Conservation (phyloP, 2,329 filamentous ascomycete species). For the Geosmithia flava region DNA sequence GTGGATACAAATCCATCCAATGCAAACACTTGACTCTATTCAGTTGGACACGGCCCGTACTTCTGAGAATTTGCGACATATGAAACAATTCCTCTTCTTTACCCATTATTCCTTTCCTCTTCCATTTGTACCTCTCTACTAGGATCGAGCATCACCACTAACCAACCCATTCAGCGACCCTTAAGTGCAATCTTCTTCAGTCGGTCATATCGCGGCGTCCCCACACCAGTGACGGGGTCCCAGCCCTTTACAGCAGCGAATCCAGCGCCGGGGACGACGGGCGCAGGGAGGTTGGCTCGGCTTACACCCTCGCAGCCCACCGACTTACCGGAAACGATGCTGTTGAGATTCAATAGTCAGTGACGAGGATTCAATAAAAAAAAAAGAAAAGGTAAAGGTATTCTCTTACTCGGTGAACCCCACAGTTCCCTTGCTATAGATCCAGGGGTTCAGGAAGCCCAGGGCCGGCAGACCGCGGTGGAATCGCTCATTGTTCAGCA, state of each 20-base stretch:
- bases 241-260: constrained; percentile 18
- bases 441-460: constrained; percentile 51
- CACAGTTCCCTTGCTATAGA: constrained; percentile 27
- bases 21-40: too few species aligned
- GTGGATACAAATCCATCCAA: too few species aligned
- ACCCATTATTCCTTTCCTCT: too few species aligned
- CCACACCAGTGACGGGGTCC: constrained; percentile 28
- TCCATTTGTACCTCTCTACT: too few species aligned
- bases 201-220: constrained; percentile 29
- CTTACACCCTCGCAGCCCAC: constrained; percentile 17
- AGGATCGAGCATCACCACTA: neutral
- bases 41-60: too few species aligned
- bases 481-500: constrained; percentile 52
- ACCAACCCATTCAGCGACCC: neutral
- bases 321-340: constrained; percentile 21
- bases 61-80: too few species aligned
- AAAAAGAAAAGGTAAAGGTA: neutral
- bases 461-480: constrained; percentile 36
- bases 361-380: constrained; percentile 1
- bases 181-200: constrained; percentile 10
- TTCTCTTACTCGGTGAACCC: constrained; percentile 21
- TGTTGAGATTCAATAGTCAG: constrained; percentile 4
- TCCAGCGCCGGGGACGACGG: constrained; percentile 12
- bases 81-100: too few species aligned
- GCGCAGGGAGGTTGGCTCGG: constrained; percentile 10